Evolutionary conservation across 768 basidiomycete genomes (phyloP).

Genomic region (Rhizopogon vinicolor): DNA sequence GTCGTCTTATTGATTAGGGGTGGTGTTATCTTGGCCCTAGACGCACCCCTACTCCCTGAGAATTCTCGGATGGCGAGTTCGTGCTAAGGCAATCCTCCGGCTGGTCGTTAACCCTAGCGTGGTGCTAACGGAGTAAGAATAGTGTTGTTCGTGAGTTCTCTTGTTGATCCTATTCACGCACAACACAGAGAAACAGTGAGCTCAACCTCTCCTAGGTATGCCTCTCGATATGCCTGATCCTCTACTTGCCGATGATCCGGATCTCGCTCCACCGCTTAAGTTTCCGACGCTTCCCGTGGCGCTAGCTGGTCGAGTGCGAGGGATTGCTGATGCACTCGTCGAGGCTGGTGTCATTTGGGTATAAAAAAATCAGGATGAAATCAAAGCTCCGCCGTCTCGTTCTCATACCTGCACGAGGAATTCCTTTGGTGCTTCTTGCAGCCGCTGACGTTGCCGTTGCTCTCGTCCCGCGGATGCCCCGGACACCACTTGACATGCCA

Average conservation of each 20-base stretch:
- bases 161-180: neutral
- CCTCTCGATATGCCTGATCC: slow-evolving; percentile 21
- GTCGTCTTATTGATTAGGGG: no score
- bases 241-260: slow-evolving; percentile 20
- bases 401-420: slow-evolving; percentile 31
- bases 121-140: neutral
- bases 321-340: slow-evolving; percentile 9
- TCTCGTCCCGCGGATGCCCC: slow-evolving; percentile 70
- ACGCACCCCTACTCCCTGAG: neutral
- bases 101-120: neutral
- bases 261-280: slow-evolving; percentile 13
- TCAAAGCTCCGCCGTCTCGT: neutral
- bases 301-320: slow-evolving; percentile 22
- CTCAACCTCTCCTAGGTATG: slow-evolving; percentile 18
- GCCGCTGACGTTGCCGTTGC: slow-evolving; percentile 48
- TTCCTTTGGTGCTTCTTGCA: slow-evolving; percentile 41
- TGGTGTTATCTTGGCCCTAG: neutral
- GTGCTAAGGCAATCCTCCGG: no score
- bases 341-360: slow-evolving; percentile 3
- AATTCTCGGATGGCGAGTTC: neutral
- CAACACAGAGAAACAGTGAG: neutral
- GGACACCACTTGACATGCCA: slow-evolving; percentile 47
- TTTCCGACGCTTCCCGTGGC: slow-evolving; percentile 19
- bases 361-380: neutral
- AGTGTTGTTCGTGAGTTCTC: neutral